Conservation (phyloP, 192 early-diverging fungal species). For the Dissophora globulifera region DNA sequence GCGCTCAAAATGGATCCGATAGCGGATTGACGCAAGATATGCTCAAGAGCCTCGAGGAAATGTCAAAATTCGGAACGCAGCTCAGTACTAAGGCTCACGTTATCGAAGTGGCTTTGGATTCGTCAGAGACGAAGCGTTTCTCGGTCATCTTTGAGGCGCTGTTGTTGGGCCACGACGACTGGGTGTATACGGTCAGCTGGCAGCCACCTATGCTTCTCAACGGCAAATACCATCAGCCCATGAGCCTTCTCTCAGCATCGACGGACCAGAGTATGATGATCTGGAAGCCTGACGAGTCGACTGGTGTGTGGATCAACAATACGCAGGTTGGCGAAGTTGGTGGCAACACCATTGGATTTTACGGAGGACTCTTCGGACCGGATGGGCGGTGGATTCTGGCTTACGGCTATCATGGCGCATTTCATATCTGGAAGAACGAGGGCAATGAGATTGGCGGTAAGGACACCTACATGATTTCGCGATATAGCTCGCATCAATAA, state of each 20-base stretch:
- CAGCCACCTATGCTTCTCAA: slow-evolving; percentile 58
- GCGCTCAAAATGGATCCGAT: slow-evolving; percentile 7
- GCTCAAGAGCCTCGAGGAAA: slow-evolving; percentile 50
- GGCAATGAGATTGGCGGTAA: slow-evolving; percentile 45
- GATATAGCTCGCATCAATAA: too few relatives aligned
- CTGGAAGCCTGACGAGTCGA: slow-evolving; percentile 83
- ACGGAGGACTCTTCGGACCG: slow-evolving; percentile 77
- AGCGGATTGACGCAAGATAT: slow-evolving; percentile 56
- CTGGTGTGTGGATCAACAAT: slow-evolving; percentile 86
- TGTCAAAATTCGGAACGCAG: slow-evolving; percentile 65
- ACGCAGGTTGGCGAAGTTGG: slow-evolving; percentile 92
- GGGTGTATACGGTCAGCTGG: slow-evolving; percentile 91
- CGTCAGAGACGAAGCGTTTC: slow-evolving; percentile 46
- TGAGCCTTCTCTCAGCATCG: slow-evolving; percentile 84
- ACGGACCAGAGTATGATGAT: slow-evolving; percentile 93
- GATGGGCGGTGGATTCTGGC: slow-evolving; percentile 75
- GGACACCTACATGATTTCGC: neutral
- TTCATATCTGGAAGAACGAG: slow-evolving; percentile 83
- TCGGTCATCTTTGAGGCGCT: slow-evolving; percentile 88
- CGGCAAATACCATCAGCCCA: slow-evolving; percentile 67
- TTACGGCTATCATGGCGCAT: slow-evolving; percentile 83
- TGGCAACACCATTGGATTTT: slow-evolving; percentile 83
- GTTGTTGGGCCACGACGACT: slow-evolving; percentile 95
- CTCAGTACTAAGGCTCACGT: slow-evolving; percentile 88
- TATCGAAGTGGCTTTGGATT: slow-evolving; percentile 62